Base-by-base conservation (phyloP, 768 basidiomycete species). In the Nidularia sp. region DNA sequence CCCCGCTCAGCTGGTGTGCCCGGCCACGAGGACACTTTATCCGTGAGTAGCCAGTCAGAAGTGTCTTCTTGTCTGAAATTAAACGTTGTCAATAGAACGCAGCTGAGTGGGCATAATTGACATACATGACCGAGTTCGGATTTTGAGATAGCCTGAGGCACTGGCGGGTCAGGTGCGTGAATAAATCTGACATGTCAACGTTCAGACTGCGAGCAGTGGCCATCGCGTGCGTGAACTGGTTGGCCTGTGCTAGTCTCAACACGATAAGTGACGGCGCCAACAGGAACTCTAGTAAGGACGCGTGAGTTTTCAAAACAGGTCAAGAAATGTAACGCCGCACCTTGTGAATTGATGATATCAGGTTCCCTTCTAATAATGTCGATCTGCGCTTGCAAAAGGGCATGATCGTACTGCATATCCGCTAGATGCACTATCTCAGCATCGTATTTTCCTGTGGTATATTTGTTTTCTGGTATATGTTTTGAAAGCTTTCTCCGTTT, bases 171-270 rank as follows among this genome's bases (percentile, higher is more conserved):
- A 98, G 70, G 55, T 82, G 77, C 41, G 81, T 79, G 62, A 98
- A 96, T 8, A 96, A 61, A 55, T 92, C 88, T 2, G 85, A 83
- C 88, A 98, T 90, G 65, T 97, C 92, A 41, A 93, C 83, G 34
- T 82, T 75, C 41, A 97, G 79, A 44, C 80, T 81, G 34, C 81
- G 78, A 2, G 92, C 94, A 31, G 85, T 80, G 4, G 82, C 69
- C 67, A 96, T 80, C 2, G 96, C 96, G 48, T 80, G 73, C 58
- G 85, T 89, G 67, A 90, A 95, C 57, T 81, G 79, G 55, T 86
- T 90, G 43, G 78, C 72, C 64, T 97, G 90, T 4, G 87, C 84
- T 48, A 95, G 77, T 55, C 88, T 76, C 58, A 90, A 73, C 32
- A 98, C 81, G 52, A 94, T 83, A 52, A 88, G 80, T 15, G 77